Percentiles rank a stretch among this genome's conserved stretches.
phyloP scores from a whole-genome alignment of 2,329 filamentous ascomycete genomes.

The Colletotrichum australisinense region DNA sequence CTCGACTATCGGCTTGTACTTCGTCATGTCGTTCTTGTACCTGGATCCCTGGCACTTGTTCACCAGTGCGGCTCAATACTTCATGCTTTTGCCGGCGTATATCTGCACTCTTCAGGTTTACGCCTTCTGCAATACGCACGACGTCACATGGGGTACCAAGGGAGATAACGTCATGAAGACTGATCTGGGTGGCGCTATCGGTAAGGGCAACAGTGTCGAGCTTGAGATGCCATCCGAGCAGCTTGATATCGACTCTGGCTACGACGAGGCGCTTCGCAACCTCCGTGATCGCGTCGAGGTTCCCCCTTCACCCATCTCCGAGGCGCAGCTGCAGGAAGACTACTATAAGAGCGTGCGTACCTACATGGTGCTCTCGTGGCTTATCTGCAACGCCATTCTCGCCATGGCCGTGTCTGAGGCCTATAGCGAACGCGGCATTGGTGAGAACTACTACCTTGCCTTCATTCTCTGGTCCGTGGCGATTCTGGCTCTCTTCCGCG shows the following conservation, averaged over 20 bases:
- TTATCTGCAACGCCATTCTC: slow-evolving; percentile 90
- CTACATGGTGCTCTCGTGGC: slow-evolving; percentile 97
- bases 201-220: slow-evolving; percentile 82
- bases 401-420: slow-evolving; percentile 94
- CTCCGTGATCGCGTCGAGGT: slow-evolving; percentile 94
- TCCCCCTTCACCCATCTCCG: slow-evolving; percentile 67
- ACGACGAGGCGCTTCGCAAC: slow-evolving; percentile 96
- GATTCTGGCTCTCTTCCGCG: slow-evolving; percentile 86
- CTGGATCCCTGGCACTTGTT: slow-evolving; percentile 99
- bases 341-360: slow-evolving; percentile 98
- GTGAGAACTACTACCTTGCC: slow-evolving; percentile 88
- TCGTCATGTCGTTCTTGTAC: slow-evolving; percentile 96
- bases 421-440: slow-evolving; percentile 78
- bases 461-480: slow-evolving; percentile 96
- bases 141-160: slow-evolving; percentile 99
- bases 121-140: slow-evolving; percentile 99
- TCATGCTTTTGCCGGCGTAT: slow-evolving; percentile 89
- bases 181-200: slow-evolving; percentile 88
- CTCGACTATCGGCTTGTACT: slow-evolving; percentile 93
- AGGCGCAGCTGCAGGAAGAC: slow-evolving; percentile 93
- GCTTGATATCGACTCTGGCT: slow-evolving; percentile 96
- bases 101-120: slow-evolving; percentile 98
- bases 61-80: slow-evolving; percentile 91
- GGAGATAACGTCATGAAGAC: slow-evolving; percentile 96
- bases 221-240: slow-evolving; percentile 98